Conservation (phyloP, 1,284 basidiomycete genomes). For the Irpex sp. region DNA sequence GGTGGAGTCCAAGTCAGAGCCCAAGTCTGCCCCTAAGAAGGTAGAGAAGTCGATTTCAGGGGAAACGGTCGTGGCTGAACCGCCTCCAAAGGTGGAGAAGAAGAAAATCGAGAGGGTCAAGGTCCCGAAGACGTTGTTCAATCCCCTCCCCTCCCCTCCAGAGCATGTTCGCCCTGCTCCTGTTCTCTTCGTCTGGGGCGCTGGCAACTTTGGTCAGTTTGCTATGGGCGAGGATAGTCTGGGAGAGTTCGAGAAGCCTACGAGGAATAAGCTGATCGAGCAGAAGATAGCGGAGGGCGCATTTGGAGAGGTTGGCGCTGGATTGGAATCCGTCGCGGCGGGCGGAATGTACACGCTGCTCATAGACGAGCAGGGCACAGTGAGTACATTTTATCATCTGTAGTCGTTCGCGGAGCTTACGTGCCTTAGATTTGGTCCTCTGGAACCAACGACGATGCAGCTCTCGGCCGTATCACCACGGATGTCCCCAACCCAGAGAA, state of each 20-base stretch:
- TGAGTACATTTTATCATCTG: conserved; percentile 36
- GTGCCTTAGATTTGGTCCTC: conserved; percentile 71
- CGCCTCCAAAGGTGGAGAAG: conserved; percentile 13
- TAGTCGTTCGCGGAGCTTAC: conserved; percentile 3
- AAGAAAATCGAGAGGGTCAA: conserved; percentile 26
- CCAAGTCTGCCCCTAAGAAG: background rate
- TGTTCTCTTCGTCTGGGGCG: conserved; percentile 79
- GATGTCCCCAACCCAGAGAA: conserved; percentile 22
- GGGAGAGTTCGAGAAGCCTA: conserved; percentile 69
- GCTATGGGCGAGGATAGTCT: conserved; percentile 74
- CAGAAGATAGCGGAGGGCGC: conserved; percentile 60
- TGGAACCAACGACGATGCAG: conserved; percentile 90
- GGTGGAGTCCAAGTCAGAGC: conserved; percentile 5
- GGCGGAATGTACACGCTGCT: conserved; percentile 85
- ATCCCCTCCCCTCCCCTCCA: conserved; percentile 53
- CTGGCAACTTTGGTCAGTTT: conserved; percentile 86
- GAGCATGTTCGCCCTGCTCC: conserved; percentile 49
- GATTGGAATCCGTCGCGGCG: conserved; percentile 72
- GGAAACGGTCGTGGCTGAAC: conserved; percentile 10
- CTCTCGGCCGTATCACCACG: conserved; percentile 70
- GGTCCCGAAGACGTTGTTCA: conserved; percentile 49
- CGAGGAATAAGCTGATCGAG: conserved; percentile 61
- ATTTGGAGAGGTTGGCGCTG: conserved; percentile 66
- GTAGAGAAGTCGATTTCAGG: no score
- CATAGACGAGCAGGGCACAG: conserved; percentile 79